Evolutionary conservation across 202 grass and related monocot genomes (phyloP).

Genomic region (Setaria italica): DNA sequence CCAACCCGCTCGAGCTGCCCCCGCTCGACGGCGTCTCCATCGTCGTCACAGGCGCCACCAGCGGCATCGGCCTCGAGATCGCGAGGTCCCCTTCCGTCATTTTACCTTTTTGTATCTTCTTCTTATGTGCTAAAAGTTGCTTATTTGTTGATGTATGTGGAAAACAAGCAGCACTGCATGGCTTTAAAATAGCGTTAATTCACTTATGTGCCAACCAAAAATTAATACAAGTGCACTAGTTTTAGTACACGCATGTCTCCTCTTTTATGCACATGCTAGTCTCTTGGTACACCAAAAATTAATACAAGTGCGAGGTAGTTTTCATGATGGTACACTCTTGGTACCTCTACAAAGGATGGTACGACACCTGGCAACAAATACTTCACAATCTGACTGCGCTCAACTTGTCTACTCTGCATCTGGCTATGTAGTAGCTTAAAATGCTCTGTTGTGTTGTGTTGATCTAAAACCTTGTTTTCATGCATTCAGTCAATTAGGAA

Average conservation of each 20-base stretch:
- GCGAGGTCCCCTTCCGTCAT: slow-evolving; percentile 59
- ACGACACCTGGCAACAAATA: background rate
- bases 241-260: background rate
- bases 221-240: background rate
- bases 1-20: slow-evolving; percentile 77
- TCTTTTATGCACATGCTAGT: background rate
- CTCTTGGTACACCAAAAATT: no score
- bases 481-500: background rate
- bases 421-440: background rate
- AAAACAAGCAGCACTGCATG: background rate
- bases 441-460: background rate
- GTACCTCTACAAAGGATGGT: background rate
- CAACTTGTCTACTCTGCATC: background rate
- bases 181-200: background rate
- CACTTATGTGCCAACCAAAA: background rate
- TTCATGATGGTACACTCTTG: background rate
- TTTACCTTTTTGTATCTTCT: background rate
- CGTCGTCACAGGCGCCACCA: slow-evolving; percentile 88
- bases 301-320: background rate
- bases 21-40: slow-evolving; percentile 77
- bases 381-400: background rate
- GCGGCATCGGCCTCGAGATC: slow-evolving; percentile 95
- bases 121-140: no score
- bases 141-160: background rate
- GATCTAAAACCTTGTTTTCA: background rate